Percentiles rank a stretch among this genome's conserved stretches.
These are phyloP conservation scores for Magnolia changhungtana DNA, from an alignment of 164 flowering plant genomes.

Conservation along the genomic window DNA sequence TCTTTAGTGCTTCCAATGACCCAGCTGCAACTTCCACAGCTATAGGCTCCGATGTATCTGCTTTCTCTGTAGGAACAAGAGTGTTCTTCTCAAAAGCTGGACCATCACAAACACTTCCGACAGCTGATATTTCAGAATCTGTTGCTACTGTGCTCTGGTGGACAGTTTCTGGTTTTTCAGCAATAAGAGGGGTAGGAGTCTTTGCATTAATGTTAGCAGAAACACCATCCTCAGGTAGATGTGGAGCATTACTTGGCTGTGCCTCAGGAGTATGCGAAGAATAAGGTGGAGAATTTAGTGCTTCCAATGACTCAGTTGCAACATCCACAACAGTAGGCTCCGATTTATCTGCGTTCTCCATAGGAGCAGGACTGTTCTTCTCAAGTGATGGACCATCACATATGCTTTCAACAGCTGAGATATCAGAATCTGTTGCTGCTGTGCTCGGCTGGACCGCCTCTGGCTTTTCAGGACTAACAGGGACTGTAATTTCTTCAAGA, in stretches of 20 bases:
- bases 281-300: not conserved
- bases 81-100: slow-evolving; percentile 8
- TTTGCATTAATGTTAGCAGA: not conserved
- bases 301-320: slow-evolving; percentile 2
- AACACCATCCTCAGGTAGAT: not conserved
- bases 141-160: slow-evolving; percentile 8
- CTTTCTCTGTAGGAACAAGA: slow-evolving; percentile 3
- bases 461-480: slow-evolving; percentile 18
- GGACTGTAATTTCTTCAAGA: slow-evolving; percentile 9
- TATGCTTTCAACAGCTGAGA: slow-evolving; percentile 15
- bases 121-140: slow-evolving; percentile 15
- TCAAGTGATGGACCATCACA: slow-evolving; percentile 11
- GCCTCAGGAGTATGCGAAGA: not conserved
- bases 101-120: slow-evolving; percentile 17
- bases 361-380: slow-evolving; percentile 15
- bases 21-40: not conserved
- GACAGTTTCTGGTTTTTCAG: slow-evolving; percentile 21
- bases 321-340: not conserved
- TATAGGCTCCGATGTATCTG: not conserved
- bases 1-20: not conserved
- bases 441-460: slow-evolving; percentile 14
- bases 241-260: not conserved
- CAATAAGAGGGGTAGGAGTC: slow-evolving; percentile 9
- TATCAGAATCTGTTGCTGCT: slow-evolving; percentile 10
- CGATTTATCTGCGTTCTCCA: not conserved